A percentile compares a stretch with the other conserved stretches of the same genome.
phyloP scores from a whole-genome alignment of 345 rosid species.

The Eucalyptus fibrosa region DNA sequence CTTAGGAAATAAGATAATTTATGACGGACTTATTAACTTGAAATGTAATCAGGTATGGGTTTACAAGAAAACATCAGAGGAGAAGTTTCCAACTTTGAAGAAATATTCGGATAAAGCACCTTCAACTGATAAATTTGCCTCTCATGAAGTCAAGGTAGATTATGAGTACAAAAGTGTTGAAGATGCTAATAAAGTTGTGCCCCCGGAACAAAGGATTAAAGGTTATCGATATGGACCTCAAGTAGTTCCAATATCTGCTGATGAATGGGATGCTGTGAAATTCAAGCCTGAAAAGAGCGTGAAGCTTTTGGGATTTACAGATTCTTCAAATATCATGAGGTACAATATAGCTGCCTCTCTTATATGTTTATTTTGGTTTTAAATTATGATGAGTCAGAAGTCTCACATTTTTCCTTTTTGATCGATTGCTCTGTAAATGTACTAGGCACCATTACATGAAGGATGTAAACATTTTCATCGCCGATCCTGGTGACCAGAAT shows the following conservation, averaged over 20 bases:
- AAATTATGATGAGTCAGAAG: no score
- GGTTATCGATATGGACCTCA: constrained; percentile 95
- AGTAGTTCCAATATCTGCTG: constrained; percentile 79
- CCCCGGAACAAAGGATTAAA: constrained; percentile 93
- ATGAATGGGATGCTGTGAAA: constrained; percentile 60
- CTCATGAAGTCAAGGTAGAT: constrained; percentile 83
- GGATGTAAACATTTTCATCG: no score
- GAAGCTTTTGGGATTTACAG: constrained; percentile 71
- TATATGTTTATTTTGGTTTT: no score
- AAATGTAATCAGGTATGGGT: constrained; percentile 72
- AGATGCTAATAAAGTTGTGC: constrained; percentile 42
- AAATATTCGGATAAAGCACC: constrained; percentile 88
- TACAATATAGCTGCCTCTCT: no score
- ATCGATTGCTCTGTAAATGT: no score
- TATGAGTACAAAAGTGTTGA: constrained; percentile 56
- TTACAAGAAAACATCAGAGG: constrained; percentile 88
- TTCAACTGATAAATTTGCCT: constrained; percentile 61
- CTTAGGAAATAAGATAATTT: neutral
- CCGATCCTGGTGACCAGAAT: no score
- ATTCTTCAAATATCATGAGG: no score
- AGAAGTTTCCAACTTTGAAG: constrained; percentile 79
- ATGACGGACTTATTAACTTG: neutral
- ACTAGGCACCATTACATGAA: no score
- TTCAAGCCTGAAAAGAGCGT: constrained; percentile 88
- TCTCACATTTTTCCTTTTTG: no score